phyloP scores from a whole-genome alignment of 257 asterid genomes.

The Ophiorrhiza pumila region DNA sequence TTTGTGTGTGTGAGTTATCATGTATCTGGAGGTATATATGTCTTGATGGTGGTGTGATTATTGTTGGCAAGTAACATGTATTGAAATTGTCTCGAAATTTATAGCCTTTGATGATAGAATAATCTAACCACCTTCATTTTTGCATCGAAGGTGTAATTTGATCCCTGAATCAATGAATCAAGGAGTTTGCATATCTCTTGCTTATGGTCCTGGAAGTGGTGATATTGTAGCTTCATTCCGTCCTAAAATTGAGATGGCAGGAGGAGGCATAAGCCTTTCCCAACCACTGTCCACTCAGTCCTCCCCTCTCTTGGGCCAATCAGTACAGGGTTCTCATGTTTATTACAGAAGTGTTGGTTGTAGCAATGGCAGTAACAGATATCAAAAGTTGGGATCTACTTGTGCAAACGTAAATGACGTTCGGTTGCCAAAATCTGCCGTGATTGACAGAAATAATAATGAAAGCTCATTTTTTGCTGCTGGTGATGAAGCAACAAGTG shows the following conservation, averaged over 20 bases:
- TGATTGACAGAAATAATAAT: slow-evolving; percentile 45
- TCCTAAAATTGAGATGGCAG: slow-evolving; percentile 56
- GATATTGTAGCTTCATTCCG: slow-evolving; percentile 88
- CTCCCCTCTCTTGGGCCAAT: slow-evolving; percentile 33
- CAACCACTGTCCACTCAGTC: slow-evolving; percentile 46
- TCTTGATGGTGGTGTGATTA: neutral
- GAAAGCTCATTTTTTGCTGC: slow-evolving; percentile 58
- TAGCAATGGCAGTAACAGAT: slow-evolving; percentile 12
- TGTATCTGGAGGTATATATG: neutral
- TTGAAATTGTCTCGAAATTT: neutral
- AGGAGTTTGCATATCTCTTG: slow-evolving; percentile 90
- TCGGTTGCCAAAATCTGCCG: slow-evolving; percentile 70
- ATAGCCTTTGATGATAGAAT: neutral
- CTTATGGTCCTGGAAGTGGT: slow-evolving; percentile 46
- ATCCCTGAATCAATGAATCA: slow-evolving; percentile 65
- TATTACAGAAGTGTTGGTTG: slow-evolving; percentile 47
- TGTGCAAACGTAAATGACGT: slow-evolving; percentile 51
- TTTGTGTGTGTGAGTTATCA: neutral
- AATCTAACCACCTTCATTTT: slow-evolving; percentile 1
- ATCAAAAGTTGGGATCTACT: slow-evolving; percentile 49
- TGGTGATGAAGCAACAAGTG: slow-evolving; percentile 56
- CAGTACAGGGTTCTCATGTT: slow-evolving; percentile 61
- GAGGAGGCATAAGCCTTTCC: slow-evolving; percentile 33
- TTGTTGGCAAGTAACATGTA: neutral
- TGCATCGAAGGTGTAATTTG: slow-evolving; percentile 49